Evolutionary conservation across 208 protist species (phyloP).

Genomic region (Trichomonas gallinae): DNA sequence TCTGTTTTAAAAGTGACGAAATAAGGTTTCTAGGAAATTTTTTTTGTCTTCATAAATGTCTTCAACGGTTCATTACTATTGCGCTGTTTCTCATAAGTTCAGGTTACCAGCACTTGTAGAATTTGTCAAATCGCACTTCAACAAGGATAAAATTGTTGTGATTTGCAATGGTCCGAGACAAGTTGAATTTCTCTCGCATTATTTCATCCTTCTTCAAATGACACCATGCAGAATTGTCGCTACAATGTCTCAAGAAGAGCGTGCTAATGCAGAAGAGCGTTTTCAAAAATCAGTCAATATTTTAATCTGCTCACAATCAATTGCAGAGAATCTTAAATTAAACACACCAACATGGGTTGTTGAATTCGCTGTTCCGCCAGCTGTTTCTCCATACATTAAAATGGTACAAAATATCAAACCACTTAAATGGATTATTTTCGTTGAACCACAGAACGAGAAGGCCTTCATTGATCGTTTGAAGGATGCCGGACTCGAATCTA

Average conservation of each 20-base stretch:
- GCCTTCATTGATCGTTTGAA: neutral
- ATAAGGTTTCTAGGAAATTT: too few relatives aligned
- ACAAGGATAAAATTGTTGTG: neutral
- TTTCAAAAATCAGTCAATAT: neutral
- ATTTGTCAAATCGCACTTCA: neutral
- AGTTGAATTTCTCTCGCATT: neutral
- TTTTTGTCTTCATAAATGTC: neutral
- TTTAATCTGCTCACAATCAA: neutral
- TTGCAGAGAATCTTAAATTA: neutral
- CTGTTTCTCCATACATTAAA: neutral
- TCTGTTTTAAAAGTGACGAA: too few relatives aligned
- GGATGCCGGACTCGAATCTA: neutral
- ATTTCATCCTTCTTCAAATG: neutral
- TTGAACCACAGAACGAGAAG: neutral
- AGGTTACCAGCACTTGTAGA: neutral
- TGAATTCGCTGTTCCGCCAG: neutral
- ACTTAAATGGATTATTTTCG: neutral
- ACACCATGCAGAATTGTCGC: neutral
- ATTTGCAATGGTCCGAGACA: neutral
- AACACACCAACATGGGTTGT: neutral
- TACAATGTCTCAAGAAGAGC: neutral
- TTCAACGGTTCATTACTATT: neutral
- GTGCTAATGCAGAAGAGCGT: neutral
- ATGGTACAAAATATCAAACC: neutral
- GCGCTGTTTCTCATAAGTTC: neutral